Evolutionary conservation across 306 rosid genomes (phyloP), one percentile per base, ranked within the genome.

Genomic region (Gleditsia sinensis): DNA sequence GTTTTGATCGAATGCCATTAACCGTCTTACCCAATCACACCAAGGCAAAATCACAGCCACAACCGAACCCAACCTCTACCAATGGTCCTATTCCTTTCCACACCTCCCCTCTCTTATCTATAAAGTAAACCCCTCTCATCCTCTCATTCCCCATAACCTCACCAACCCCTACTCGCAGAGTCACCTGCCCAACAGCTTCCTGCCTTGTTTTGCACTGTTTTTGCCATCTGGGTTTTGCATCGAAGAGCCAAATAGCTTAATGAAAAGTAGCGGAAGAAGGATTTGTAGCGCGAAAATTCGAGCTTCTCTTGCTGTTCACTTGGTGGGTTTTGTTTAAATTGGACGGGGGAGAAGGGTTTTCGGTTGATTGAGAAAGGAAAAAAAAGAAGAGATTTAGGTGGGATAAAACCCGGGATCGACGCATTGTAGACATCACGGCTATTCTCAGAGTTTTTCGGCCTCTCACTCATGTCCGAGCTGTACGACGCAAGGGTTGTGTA

Each of bases 361-460:
- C 1, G 10, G 27, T n/a, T 24, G 17, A 24, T 6, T 27, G 11
- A 39, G 39, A 25, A 42, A 39, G 3, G n/a, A 34, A 10, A 0
- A 11, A 9, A 7, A 23, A 3, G 34, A 9, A 23, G 51, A 20
- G 64, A 3, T 32, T 37, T 42, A 20, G 53, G 67, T 2, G 67
- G 97, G 96, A 88, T 82, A 81, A 81, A 46, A 71, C 97, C 98
- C 96, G 17, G 97, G 70, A 21, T 82, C 32, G 88, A 85, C 77
- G 63, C 76, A 81, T 87, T 94, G 98, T 74, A 77, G 88, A 87
- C 93, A 94, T 94, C 97, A 94, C 98, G 98, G 98, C 97, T 92
- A 76, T 90, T 88, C 85, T 45, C 90, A 81, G 92, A 81, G 89
- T 28, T 78, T 69, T 68, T 73, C 96, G 92, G 74, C 67, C 65